Conservation (phyloP, 75 land plant genomes). For the Sequoia sempervirens region DNA sequence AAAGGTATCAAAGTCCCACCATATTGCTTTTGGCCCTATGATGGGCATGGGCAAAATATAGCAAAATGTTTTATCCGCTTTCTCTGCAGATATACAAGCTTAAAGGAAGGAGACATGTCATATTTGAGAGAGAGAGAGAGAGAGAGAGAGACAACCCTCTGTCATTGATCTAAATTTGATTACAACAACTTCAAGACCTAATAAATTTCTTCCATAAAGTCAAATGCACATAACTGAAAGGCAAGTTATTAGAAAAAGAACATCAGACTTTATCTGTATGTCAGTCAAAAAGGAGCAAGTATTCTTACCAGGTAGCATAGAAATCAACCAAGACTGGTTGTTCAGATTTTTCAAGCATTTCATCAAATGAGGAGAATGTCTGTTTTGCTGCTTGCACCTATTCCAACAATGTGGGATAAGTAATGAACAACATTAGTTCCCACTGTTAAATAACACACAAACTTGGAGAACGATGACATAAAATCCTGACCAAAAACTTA, state of each 20-base stretch:
- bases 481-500: neutral
- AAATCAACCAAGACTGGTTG: slow-evolving; percentile 94
- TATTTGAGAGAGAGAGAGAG: neutral
- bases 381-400: slow-evolving; percentile 81
- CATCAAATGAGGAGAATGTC: slow-evolving; percentile 85
- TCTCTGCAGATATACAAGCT: slow-evolving; percentile 4
- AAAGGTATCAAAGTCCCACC: neutral
- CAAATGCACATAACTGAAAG: neutral
- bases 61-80: neutral
- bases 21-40: neutral
- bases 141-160: neutral
- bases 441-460: neutral
- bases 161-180: neutral
- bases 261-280: neutral
- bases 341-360: slow-evolving; percentile 69
- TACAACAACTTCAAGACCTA: neutral
- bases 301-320: slow-evolving; percentile 93
- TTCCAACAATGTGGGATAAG: neutral
- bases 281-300: neutral
- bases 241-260: neutral
- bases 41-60: neutral
- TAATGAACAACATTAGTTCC: neutral
- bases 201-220: neutral
- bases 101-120: neutral
- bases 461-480: neutral